Evolutionary conservation across 129 eudicot genomes (phyloP).

Genomic region (Escallonia rubra): DNA sequence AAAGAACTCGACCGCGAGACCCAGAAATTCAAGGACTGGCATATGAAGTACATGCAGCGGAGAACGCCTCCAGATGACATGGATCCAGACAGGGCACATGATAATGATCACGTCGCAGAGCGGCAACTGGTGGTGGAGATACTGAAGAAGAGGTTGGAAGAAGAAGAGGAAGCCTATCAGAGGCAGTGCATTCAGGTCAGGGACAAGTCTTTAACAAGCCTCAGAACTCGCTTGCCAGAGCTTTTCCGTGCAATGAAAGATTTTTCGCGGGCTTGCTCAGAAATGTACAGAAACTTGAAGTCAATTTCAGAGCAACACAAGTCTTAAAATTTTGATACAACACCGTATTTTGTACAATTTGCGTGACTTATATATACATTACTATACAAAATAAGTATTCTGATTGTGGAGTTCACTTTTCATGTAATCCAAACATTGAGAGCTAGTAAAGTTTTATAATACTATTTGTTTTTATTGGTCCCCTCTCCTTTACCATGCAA

Average conservation of each 20-base stretch:
- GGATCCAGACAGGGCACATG: constrained; percentile 45
- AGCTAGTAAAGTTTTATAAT: no score
- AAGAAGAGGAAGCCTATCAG: constrained; percentile 57
- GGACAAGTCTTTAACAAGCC: constrained; percentile 72
- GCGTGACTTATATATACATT: no score
- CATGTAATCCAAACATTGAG: no score
- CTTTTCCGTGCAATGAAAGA: constrained; percentile 65
- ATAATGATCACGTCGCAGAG: constrained; percentile 56
- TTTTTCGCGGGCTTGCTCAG: constrained; percentile 69
- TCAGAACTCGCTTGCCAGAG: constrained; percentile 74
- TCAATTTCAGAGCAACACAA: constrained; percentile 35
- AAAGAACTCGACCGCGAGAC: constrained; percentile 50
- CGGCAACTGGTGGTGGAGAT: constrained; percentile 52
- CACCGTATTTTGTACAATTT: no score
- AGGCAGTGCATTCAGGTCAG: constrained; percentile 70
- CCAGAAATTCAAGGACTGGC: constrained; percentile 74
- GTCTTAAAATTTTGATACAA: background rate
- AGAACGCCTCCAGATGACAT: constrained; percentile 50
- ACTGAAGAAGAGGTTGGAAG: constrained; percentile 60
- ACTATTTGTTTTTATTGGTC: no score
- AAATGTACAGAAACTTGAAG: constrained; percentile 66
- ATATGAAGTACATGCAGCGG: constrained; percentile 53
- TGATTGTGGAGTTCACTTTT: no score
- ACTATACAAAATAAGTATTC: no score
- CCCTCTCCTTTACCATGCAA: no score